A percentile compares a stretch with the other conserved stretches of the same genome.
Evolutionary conservation across 2,329 filamentous ascomycete genomes (phyloP).

Genomic region (Trichoderma pleuroti): DNA sequence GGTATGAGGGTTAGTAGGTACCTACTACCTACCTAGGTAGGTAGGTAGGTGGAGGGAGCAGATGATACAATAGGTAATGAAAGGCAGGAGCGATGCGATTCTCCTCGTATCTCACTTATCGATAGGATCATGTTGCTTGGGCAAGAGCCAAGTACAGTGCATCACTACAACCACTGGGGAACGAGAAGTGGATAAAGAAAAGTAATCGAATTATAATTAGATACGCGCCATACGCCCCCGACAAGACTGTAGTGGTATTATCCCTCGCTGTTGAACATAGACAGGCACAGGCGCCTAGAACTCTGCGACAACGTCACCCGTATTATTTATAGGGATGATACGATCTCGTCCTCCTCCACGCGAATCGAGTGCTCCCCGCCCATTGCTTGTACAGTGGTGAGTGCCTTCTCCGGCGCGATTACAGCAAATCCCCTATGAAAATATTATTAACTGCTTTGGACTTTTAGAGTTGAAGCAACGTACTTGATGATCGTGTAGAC

Average conservation of each 20-base stretch:
- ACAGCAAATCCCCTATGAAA: constrained; percentile 70
- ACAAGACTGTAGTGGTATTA: neutral
- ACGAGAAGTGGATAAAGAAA: neutral
- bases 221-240: neutral
- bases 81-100: neutral
- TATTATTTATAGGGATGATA: constrained; percentile 43
- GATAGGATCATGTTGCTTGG: neutral
- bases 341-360: constrained; percentile 74
- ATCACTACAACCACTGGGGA: neutral
- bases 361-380: constrained; percentile 45
- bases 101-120: neutral
- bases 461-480: neutral
- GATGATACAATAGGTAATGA: neutral
- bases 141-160: neutral
- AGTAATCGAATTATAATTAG: neutral
- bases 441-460: constrained; percentile 21
- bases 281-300: neutral
- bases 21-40: too few relatives aligned
- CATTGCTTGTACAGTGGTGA: constrained; percentile 64
- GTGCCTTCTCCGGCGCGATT: constrained; percentile 63
- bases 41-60: too few relatives aligned
- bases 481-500: constrained; percentile 68
- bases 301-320: neutral
- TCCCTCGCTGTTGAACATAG: neutral
- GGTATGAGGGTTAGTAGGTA: neutral